These are phyloP conservation scores for Mrakia frigida DNA, from an alignment of 768 basidiomycete species.

Conservation along the genomic window DNA sequence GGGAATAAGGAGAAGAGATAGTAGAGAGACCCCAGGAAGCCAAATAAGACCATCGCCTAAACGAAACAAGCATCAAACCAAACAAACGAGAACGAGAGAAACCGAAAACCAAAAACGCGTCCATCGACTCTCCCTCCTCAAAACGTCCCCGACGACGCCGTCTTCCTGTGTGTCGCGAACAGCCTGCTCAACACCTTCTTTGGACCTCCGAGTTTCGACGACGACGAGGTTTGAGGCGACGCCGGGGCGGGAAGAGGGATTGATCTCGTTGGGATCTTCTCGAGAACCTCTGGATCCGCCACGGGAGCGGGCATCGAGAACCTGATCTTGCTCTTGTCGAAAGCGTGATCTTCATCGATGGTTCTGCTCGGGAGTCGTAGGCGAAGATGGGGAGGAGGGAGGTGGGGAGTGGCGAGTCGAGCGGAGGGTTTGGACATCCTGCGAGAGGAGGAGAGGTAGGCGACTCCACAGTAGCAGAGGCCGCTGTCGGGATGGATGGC, in stretches of 20 bases:
- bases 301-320: not conserved
- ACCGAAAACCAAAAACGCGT: not conserved
- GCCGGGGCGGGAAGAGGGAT: not conserved
- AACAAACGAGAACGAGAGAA: not conserved
- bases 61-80: not conserved
- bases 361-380: no score
- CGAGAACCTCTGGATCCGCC: not conserved
- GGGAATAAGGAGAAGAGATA: no score
- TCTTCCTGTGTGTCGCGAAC: constrained; percentile 2
- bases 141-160: not conserved
- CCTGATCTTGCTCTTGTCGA: not conserved
- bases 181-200: not conserved
- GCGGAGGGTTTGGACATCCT: not conserved
- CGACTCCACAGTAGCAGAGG: not conserved
- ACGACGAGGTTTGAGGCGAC: not conserved
- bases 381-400: not conserved
- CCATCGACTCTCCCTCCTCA: not conserved
- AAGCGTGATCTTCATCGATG: not conserved
- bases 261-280: not conserved
- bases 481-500: constrained; percentile 8
- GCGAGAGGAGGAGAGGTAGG: not conserved
- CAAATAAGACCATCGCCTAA: not conserved
- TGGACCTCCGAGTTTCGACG: not conserved
- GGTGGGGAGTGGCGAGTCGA: not conserved
- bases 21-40: not conserved